phyloP scores from a whole-genome alignment of 2,329 filamentous ascomycete species.

The Beauveria sp. region DNA sequence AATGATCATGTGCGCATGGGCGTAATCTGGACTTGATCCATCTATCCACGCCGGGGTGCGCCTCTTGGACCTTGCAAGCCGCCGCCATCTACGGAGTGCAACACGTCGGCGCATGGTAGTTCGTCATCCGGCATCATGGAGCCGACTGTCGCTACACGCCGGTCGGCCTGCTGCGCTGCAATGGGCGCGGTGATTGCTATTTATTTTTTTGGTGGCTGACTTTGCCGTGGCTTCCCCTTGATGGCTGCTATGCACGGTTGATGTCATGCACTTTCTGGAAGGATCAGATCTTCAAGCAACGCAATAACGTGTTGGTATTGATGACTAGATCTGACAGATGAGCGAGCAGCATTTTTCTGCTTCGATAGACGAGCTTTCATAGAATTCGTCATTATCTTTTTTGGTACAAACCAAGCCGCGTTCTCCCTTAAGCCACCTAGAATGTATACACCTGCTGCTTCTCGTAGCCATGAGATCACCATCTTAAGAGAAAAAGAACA shows the following conservation, averaged over 20 bases:
- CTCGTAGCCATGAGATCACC: too few relatives aligned
- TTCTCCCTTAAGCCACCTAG: too few relatives aligned
- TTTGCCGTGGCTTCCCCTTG: background rate
- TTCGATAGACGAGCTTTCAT: too few relatives aligned
- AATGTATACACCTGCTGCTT: too few relatives aligned
- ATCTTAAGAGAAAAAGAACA: too few relatives aligned
- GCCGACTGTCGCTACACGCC: background rate
- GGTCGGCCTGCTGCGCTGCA: background rate
- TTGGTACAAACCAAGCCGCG: too few relatives aligned
- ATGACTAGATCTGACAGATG: background rate
- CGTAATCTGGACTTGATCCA: slow-evolving; percentile 7
- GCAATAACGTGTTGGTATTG: background rate
- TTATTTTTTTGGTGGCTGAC: background rate
- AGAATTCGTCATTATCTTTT: fast-evolving
- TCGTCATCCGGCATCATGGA: slow-evolving; percentile 9
- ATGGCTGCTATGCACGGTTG: background rate
- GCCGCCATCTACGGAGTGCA: background rate
- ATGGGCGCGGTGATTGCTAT: background rate
- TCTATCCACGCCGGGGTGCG: slow-evolving; percentile 5
- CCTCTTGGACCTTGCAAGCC: background rate
- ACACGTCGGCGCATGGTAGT: background rate
- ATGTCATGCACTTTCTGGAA: background rate
- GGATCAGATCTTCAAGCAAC: background rate
- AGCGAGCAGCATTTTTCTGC: too few relatives aligned
- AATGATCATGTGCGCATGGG: slow-evolving; percentile 9